Evolutionary conservation across 2,329 filamentous ascomycete genomes (phyloP), one percentile per base, ranked within the genome.

Genomic region (Monosporascus sp.): DNA sequence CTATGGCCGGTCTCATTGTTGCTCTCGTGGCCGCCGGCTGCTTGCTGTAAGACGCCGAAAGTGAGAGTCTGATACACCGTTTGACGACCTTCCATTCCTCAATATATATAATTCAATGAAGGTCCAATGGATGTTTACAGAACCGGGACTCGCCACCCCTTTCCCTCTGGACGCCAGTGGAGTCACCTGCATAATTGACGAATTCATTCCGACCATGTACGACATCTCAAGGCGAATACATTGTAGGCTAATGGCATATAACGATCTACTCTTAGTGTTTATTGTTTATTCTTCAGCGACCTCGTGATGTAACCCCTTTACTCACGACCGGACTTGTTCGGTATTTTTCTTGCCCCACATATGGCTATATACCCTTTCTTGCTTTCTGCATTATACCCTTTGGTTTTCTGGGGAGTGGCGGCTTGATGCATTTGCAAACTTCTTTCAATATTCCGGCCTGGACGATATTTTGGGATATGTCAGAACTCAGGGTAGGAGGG

Each of bases 1-100:
- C 81, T 49, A 66, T 81, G 40, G 79, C 73, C 7, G 79, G 81
- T 46, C 72, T 84, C 22, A 70, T 84, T 44, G 73, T 84, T 46
- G 81, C 81, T 51, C 73, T 84, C 45, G 71, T 82, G 34, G 81
- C 79, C 24, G 76, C 80, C 26, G 74, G 75, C 54, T 64, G 60
- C 61, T 57, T 68, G 19, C 59, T 69, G 19, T 69, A 60, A 60
- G 59, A 47, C 45, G 8, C 5, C 40, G 36, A 31, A 34, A 22
- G n/a, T 20, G 20, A 24, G 43, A 46, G 31, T 46, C 14, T 7
- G 26, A n/a, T 24, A 17, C 14, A 46, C n/a, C 14, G 9, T 43
- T 19, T 43, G 20, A 31, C 43, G 43, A 44, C 20, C 43, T 31
- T 27, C 31, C 31, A 34, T 34, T 34, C 4, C 11, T 14, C 14